phyloP scores from a whole-genome alignment of 208 protist genomes.

The Spironucleus salmonicida region DNA sequence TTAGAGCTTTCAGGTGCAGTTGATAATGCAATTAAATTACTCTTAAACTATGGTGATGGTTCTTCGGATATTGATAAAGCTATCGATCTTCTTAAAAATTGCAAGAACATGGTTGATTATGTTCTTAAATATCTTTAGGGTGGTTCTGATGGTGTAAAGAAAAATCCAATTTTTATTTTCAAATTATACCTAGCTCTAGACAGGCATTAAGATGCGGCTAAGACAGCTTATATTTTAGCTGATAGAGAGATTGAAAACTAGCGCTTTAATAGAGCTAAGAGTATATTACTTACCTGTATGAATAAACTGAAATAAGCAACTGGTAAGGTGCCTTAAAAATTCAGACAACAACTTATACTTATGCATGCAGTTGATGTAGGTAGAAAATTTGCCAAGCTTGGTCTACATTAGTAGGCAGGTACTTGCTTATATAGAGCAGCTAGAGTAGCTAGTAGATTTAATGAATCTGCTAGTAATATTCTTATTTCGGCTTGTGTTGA shows the following conservation, averaged over 20 bases:
- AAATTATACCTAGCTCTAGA: conserved; percentile 22
- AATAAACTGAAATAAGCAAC: neutral
- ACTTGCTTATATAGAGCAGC: conserved; percentile 9
- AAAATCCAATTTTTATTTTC: conserved; percentile 13
- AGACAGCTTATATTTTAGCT: neutral
- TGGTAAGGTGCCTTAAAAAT: neutral
- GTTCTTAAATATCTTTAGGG: conserved; percentile 15
- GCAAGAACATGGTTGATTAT: conserved; percentile 23
- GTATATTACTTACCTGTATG: conserved; percentile 8
- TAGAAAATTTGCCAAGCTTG: neutral
- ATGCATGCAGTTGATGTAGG: conserved; percentile 14
- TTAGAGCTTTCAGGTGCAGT: neutral
- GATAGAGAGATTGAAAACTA: neutral
- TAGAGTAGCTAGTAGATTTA: conserved; percentile 8
- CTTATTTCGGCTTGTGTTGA: conserved; percentile 5
- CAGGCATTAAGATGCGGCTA: neutral
- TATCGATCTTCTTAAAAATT: conserved; percentile 5
- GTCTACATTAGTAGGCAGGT: neutral
- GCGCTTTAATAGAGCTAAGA: neutral
- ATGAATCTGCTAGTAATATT: neutral
- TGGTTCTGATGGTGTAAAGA: conserved; percentile 15
- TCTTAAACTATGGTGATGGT: conserved; percentile 10
- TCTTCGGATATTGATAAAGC: conserved; percentile 16
- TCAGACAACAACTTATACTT: conserved; percentile 2
- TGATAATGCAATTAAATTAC: conserved; percentile 20